phyloP scores from a whole-genome alignment of 108 stramenopile genomes.

The Nitzschia sp. region DNA sequence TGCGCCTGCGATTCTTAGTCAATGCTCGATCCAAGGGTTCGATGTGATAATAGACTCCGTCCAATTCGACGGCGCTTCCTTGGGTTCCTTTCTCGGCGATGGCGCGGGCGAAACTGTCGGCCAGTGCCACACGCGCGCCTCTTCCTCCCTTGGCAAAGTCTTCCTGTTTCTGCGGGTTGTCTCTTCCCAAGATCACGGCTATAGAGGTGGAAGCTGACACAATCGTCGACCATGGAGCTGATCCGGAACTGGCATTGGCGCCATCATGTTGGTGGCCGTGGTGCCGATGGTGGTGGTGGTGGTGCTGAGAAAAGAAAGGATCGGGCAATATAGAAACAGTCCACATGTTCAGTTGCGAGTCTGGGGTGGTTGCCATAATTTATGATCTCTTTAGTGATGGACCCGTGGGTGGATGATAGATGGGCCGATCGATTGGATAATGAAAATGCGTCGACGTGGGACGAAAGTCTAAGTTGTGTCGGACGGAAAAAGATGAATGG shows the following conservation, averaged over 20 bases:
- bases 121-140: constrained; percentile 19
- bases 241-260: neutral
- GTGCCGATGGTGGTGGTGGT: neutral
- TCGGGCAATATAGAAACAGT: constrained; percentile 7
- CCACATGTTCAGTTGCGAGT: constrained; percentile 1
- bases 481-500: neutral
- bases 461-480: neutral
- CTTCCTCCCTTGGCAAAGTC: constrained; percentile 9
- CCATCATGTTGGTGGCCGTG: neutral
- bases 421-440: neutral
- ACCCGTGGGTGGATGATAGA: no score
- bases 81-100: neutral
- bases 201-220: neutral
- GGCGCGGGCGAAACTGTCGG: constrained; percentile 38
- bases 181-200: neutral
- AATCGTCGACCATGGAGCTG: constrained; percentile 1
- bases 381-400: neutral
- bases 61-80: neutral
- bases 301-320: neutral
- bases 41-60: neutral
- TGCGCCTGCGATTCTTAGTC: constrained; percentile 19
- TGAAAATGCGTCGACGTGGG: neutral
- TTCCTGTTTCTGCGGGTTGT: neutral
- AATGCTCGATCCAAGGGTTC: constrained; percentile 49
- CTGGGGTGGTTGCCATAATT: neutral